Evolutionary conservation across 1,139 yeast species (phyloP).

Genomic region (Debaryomycetaceae sp.): DNA sequence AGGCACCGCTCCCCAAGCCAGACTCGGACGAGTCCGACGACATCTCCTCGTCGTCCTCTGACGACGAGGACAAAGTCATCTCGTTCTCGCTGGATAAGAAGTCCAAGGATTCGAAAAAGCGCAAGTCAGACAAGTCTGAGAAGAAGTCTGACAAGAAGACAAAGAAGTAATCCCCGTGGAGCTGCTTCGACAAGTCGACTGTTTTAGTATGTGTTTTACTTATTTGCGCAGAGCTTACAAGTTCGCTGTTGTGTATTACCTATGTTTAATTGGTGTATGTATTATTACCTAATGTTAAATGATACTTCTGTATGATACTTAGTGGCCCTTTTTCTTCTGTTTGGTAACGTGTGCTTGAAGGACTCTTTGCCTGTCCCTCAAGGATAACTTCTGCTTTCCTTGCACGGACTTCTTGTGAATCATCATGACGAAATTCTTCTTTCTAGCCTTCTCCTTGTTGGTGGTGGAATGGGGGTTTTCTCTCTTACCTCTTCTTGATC

Average conservation of each 20-base stretch:
- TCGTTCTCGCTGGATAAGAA: constrained; percentile 7
- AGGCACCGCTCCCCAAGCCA: constrained; percentile 3
- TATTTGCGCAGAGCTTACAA: neutral
- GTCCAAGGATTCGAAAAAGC: constrained; percentile 10
- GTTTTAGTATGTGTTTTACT: neutral
- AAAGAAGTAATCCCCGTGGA: constrained; percentile 1
- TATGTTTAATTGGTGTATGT: constrained; percentile 7
- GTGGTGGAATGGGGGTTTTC: constrained; percentile 85
- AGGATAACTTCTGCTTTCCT: constrained; percentile 86
- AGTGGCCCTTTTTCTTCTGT: constrained; percentile 82
- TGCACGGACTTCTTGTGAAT: constrained; percentile 91
- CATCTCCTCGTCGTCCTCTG: constrained; percentile 6
- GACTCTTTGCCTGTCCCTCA: constrained; percentile 86
- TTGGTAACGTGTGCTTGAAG: constrained; percentile 81
- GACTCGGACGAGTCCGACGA: constrained; percentile 6
- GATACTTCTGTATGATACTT: constrained; percentile 6
- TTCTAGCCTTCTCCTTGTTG: constrained; percentile 90
- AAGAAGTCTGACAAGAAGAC: constrained; percentile 20
- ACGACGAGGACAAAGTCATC: constrained; percentile 6
- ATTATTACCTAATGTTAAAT: constrained; percentile 6
- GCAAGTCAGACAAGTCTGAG: constrained; percentile 11
- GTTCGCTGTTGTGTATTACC: constrained; percentile 1
- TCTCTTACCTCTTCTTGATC: constrained; percentile 81
- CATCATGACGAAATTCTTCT: constrained; percentile 99
- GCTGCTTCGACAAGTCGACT: neutral